Base-by-base conservation (phyloP, 2,329 filamentous ascomycete species). In the Escovopsis weberi region DNA sequence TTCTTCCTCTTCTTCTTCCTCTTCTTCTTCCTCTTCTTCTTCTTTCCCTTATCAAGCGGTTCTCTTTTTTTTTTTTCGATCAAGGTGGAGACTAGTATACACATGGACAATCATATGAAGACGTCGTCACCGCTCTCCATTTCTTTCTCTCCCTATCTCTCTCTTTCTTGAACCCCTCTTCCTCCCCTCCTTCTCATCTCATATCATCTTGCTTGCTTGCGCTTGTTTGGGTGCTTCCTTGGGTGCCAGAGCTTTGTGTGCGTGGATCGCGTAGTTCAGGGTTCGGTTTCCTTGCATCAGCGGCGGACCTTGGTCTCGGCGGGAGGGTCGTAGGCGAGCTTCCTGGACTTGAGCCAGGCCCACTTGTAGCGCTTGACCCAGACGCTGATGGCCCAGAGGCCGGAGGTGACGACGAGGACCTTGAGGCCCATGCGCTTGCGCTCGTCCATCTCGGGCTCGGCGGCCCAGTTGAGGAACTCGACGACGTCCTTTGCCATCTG, bases 311-410 rank as follows among this genome's bases (percentile, higher is more conserved):
- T 66, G 56, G 59, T 60, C 48, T 64, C 65, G 59, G 72, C 69
- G 43, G 86, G 86, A 50, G 86, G 85, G 62, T 80, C 83, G 70
- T 94, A 94, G 55, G 79, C 73, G 55, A 96, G 70, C 81, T 96
- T 94, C 61, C 91, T 82, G 56, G 87, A 83, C 82, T 98, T 98
- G 65, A 98, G 70, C 58, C 84, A 80, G 47, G 87, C 75, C 91
- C 91, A 98, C 80, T 96, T 98, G 81, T 98, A 98, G 71, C 88
- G 81, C 84, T 98, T 98, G 52, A 96, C 82, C 87, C 88, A 98
- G 56, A 98, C 78, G 64, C 84, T 93, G 58, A 96, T 59, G 44
- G 85, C 86, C 61, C 86, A 83, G 50, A 98, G 72, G 48, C 81
- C 77, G 48, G 82, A 74, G 43, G 80, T 78, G 53, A 94, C 77